Evolutionary conservation across 2,329 filamentous ascomycete species (phyloP).

Genomic region (Xylaria polymorpha): DNA sequence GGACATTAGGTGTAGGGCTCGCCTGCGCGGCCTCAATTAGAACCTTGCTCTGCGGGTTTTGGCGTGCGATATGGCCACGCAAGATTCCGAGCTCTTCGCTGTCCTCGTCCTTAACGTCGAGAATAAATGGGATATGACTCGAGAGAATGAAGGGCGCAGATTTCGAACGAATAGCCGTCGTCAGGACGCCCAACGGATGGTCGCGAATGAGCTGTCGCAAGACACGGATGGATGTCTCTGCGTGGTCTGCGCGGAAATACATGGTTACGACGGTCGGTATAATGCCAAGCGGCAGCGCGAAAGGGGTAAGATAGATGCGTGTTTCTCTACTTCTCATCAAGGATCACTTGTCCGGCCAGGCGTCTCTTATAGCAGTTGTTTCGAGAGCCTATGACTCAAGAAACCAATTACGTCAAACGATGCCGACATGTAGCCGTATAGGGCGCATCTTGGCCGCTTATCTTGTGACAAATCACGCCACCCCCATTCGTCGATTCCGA

Average conservation of each 20-base stretch:
- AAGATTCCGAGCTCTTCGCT: slow-evolving; percentile 27
- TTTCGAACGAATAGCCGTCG: slow-evolving; percentile 31
- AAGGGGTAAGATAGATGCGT: background rate
- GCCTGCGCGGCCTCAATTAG: slow-evolving; percentile 29
- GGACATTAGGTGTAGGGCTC: background rate
- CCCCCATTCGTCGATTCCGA: slow-evolving; percentile 2
- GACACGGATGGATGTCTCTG: slow-evolving; percentile 23
- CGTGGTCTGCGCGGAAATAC: slow-evolving; percentile 25
- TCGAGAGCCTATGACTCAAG: background rate
- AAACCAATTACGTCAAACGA: slow-evolving; percentile 6
- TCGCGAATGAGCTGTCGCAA: slow-evolving; percentile 26
- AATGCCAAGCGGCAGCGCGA: background rate
- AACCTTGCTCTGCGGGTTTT: slow-evolving; percentile 31
- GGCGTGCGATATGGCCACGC: slow-evolving; percentile 27
- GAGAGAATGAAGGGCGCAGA: slow-evolving; percentile 27
- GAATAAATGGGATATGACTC: slow-evolving; percentile 28
- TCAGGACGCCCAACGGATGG: slow-evolving; percentile 23
- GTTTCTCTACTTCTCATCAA: background rate
- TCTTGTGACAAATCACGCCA: slow-evolving; percentile 5
- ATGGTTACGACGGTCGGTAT: slow-evolving; percentile 1
- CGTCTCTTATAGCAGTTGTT: slow-evolving; percentile 10
- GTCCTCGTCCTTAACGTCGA: slow-evolving; percentile 25
- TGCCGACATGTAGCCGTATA: slow-evolving; percentile 11
- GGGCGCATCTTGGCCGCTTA: slow-evolving; percentile 20
- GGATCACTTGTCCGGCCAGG: background rate